Conservation (phyloP, 2,329 filamentous ascomycete species). For the Calonectria crousiana region DNA sequence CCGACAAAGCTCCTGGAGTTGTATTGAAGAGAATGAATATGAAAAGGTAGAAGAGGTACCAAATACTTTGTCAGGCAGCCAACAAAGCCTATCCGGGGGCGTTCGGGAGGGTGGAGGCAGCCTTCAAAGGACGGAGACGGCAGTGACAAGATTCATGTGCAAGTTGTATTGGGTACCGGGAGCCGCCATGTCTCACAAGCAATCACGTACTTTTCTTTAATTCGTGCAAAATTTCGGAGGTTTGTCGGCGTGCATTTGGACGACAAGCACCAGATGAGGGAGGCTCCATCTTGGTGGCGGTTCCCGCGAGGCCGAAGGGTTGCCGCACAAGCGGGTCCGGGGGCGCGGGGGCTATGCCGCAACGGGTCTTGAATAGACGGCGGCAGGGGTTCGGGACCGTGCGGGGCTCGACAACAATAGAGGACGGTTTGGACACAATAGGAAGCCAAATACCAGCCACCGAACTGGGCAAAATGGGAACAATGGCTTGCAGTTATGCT, state of each 20-base stretch:
- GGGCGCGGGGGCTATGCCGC: conserved; percentile 45
- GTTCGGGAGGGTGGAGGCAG: neutral
- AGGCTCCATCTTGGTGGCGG: neutral
- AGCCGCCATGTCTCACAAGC: neutral
- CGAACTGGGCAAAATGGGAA: neutral
- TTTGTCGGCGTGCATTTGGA: neutral
- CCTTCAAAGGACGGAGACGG: neutral
- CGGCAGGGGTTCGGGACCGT: conserved; percentile 31
- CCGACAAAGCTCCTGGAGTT: neutral
- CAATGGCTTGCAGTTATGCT: neutral
- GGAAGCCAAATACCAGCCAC: conserved; percentile 38
- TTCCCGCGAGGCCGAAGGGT: neutral
- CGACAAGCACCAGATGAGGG: neutral
- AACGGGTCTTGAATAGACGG: conserved; percentile 42
- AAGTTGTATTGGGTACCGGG: neutral
- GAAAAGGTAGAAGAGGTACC: neutral
- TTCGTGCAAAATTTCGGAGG: neutral
- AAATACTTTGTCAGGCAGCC: neutral
- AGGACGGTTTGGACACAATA: conserved; percentile 46
- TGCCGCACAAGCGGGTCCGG: conserved; percentile 29
- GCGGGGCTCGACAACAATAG: conserved; percentile 48
- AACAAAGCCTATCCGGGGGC: neutral
- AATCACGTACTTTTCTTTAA: neutral
- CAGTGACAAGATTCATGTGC: neutral
- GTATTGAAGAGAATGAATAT: neutral